Evolutionary conservation across 192 early-diverging fungal species (phyloP).

Genomic region (Obelidium mucronatum): DNA sequence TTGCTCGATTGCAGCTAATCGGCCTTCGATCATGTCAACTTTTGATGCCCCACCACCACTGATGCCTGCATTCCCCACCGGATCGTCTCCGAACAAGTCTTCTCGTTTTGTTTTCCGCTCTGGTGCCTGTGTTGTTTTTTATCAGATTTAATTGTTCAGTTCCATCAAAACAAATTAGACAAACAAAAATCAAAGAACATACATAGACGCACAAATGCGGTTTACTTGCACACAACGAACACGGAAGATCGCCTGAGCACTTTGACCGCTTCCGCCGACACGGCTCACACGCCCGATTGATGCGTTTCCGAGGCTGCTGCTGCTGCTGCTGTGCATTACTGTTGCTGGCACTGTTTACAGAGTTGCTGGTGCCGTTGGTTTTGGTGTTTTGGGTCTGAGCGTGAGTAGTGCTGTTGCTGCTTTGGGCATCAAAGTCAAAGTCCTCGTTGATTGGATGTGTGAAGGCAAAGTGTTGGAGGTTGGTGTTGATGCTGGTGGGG

Average conservation of each 20-base stretch:
- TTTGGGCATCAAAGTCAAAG: neutral
- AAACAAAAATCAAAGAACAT: neutral
- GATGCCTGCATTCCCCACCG: neutral
- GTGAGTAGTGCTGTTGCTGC: neutral
- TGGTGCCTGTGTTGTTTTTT: neutral
- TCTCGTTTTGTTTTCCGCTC: neutral
- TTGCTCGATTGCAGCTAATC: neutral
- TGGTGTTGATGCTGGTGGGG: too few species aligned
- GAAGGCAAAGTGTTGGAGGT: too few species aligned
- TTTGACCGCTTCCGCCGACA: conserved; percentile 32
- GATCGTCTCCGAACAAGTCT: neutral
- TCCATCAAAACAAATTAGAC: neutral
- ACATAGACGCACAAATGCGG: conserved; percentile 37
- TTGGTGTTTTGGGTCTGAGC: too few species aligned
- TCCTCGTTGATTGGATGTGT: too few species aligned
- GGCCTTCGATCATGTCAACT: neutral
- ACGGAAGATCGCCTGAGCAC: conserved; percentile 34
- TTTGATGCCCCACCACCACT: neutral
- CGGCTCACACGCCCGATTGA: conserved; percentile 36
- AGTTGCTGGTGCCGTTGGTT: neutral
- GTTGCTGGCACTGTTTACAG: neutral
- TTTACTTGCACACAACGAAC: conserved; percentile 6
- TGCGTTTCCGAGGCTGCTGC: conserved; percentile 1
- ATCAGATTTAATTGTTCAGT: neutral
- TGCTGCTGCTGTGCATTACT: too few species aligned